Base-by-base conservation (phyloP, 164 flowering plant genomes). In the Echeveria elegans region DNA sequence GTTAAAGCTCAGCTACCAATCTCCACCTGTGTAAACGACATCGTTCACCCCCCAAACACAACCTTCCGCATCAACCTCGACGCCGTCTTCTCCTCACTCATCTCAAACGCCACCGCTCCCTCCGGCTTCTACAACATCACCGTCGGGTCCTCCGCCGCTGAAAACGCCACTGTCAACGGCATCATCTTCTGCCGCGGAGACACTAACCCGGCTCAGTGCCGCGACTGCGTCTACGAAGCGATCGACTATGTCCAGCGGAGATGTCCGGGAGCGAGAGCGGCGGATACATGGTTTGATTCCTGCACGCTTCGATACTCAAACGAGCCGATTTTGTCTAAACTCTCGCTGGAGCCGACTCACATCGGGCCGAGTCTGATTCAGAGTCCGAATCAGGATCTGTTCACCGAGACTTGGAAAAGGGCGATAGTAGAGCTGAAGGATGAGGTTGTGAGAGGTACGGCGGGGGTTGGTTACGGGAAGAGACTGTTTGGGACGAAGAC, bases 261-360 rank as follows among this genome's bases (percentile, higher is more conserved):
- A 12, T 63, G n/a, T 28, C 64, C 64, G 36, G 37, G n/a, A 15
- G 12, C 47, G 36, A 45, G 30, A 29, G 58, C 29, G 36, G 68
- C 68, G 19, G 14, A 0, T 19, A 61, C 36, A 26, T 10, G 30
- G 24, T 4, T 2, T 60, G 15, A 66, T n/a, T 7, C n/a, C 23
- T 66, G 68, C 56, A 66, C 50, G 68, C 29, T 66, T 19, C 47
- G 68, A n/a, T 66, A 45, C 8, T 66, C 68, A 4, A 26, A 66
- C 56, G 21, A 45, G 16, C 21, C 68, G 34, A 66, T 66, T 15
- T 43, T 66, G 15, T 29, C 34, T 0, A 40, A 21, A 5, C 32
- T 43, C 6, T 21, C n/a, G 29, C 43, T 16, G 18, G 34, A n/a
- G 10, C 72, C 64, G 15, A 12, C 1, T 24, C 66, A 36, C 41